These are phyloP conservation scores for Phlegmacium glaucopus DNA, from an alignment of 768 basidiomycete genomes.

Conservation along the genomic window DNA sequence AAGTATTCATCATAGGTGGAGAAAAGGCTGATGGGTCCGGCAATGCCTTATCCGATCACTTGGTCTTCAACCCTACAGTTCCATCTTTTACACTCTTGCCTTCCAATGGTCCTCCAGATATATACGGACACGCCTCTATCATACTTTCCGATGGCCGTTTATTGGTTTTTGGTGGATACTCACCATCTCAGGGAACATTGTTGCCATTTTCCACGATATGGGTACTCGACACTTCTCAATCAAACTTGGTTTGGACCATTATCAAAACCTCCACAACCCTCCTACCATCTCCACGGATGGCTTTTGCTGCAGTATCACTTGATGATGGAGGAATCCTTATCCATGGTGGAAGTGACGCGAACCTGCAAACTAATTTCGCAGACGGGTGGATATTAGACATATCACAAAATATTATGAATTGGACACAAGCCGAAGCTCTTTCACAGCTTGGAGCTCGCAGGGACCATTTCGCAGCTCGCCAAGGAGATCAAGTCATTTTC, in stretches of 20 bases:
- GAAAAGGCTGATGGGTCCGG: constrained; percentile 79
- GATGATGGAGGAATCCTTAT: constrained; percentile 59
- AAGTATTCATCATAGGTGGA: constrained; percentile 75
- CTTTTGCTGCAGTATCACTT: constrained; percentile 54
- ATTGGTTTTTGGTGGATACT: constrained; percentile 74
- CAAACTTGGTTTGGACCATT: constrained; percentile 46
- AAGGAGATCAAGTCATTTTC: constrained; percentile 64
- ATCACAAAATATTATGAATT: constrained; percentile 50
- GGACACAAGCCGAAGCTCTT: constrained; percentile 51
- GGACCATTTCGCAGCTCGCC: constrained; percentile 71
- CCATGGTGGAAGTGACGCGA: constrained; percentile 72
- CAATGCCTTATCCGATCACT: constrained; percentile 59
- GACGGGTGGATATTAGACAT: constrained; percentile 76
- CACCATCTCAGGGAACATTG: constrained; percentile 40
- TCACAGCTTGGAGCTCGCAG: constrained; percentile 58
- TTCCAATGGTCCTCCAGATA: constrained; percentile 55
- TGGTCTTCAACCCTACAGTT: constrained; percentile 49
- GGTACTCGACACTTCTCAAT: constrained; percentile 54
- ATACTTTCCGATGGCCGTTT: constrained; percentile 68
- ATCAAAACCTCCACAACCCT: constrained; percentile 33
- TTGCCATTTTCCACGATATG: constrained; percentile 60
- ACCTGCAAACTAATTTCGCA: constrained; percentile 45
- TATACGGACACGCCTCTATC: constrained; percentile 71
- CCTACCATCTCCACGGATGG: constrained; percentile 57
- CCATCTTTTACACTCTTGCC: constrained; percentile 56